Evolutionary conservation across 768 basidiomycete genomes (phyloP), one percentile per base, ranked within the genome.

Genomic region (Naematelia aurantialba): DNA sequence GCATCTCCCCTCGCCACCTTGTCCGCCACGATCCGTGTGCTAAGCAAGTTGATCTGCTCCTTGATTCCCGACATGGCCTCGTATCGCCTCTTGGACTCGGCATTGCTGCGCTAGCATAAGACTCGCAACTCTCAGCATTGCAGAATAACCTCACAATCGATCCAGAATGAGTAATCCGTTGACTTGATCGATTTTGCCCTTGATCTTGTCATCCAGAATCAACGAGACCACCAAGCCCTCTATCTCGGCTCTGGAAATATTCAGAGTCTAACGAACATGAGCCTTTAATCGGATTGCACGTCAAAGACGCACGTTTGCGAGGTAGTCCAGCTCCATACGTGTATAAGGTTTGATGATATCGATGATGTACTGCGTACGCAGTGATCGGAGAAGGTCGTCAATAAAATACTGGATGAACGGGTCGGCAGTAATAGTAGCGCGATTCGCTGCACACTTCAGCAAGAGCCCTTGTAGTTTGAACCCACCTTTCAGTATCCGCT

Each of bases 291-390:
- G 30, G 45, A 30, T 12, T 34, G 19, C 17, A 17, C 13, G 39
- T 2, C 46, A 26, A 5, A 11, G 12, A 69, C 80, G 50, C 62
- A 89, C 93, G 82, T 89, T 90, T 30, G 90, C 92, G 4, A 99
- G 84, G 82, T 93, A 96, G 19, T 87, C 84, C 44, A 98, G 82
- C 76, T 98, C 94, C 27, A 99, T 82, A 29, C 94, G 83, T 0
- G 90, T 93, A 79, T 99, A 99, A 5, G 96, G 93, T 76, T 93
- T 94, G 81, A 98, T 96, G 60, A 97, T 85, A 73, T 98, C 96
- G 66, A 98, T 91, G 66, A 99, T 84, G 74, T 97, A 99, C 70
- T 94, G 91, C 0, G 96, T 98, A 5, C 96, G 84, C 58, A 99
- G 79, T 73, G 91, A 93, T 52, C 89, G 88, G 60, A 99, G 82